These are phyloP conservation scores for Cryphonectria radicalis DNA, from an alignment of 2,329 filamentous ascomycete genomes.

Conservation along the genomic window DNA sequence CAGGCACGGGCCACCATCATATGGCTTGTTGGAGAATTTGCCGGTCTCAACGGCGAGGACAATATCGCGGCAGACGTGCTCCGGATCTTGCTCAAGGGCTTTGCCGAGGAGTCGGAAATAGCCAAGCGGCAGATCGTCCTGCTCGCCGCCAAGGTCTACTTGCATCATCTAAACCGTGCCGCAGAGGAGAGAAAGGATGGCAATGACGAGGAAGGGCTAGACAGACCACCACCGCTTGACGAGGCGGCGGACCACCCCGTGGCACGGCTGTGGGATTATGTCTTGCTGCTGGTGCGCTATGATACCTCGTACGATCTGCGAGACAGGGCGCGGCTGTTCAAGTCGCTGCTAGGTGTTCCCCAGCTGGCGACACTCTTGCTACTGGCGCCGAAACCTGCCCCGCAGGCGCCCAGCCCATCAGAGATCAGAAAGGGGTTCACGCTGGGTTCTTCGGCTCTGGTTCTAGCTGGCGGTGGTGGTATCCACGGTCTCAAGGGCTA, in stretches of 20 bases:
- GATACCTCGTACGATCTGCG: conserved; percentile 94
- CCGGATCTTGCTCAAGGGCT: conserved; percentile 83
- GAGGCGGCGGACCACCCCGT: conserved; percentile 68
- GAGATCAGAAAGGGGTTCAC: conserved; percentile 78
- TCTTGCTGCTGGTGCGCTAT: conserved; percentile 83
- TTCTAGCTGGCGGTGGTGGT: conserved; percentile 77
- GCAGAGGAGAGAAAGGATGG: conserved; percentile 46
- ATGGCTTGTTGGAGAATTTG: conserved; percentile 95
- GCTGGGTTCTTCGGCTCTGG: conserved; percentile 83
- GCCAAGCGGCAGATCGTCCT: conserved; percentile 92
- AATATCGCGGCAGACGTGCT: conserved; percentile 94
- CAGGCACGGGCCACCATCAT: conserved; percentile 92
- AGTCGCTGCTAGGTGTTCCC: conserved; percentile 77
- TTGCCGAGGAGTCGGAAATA: conserved; percentile 79
- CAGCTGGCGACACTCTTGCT: conserved; percentile 90
- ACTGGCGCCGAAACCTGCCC: conserved; percentile 90
- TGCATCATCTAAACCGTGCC: conserved; percentile 76
- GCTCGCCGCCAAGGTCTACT: conserved; percentile 93
- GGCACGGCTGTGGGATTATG: conserved; percentile 80
- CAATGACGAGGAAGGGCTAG: conserved; percentile 39
- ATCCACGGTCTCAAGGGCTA: conserved; percentile 79
- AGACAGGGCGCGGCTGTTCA: conserved; percentile 88
- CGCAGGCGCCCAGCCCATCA: conserved; percentile 86
- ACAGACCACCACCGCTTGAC: conserved; percentile 37
- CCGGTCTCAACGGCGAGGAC: conserved; percentile 76